Percentiles rank a stretch among this genome's conserved stretches.
Conservation (phyloP, 805 yeast genomes). For the Suhomyces sp. region DNA sequence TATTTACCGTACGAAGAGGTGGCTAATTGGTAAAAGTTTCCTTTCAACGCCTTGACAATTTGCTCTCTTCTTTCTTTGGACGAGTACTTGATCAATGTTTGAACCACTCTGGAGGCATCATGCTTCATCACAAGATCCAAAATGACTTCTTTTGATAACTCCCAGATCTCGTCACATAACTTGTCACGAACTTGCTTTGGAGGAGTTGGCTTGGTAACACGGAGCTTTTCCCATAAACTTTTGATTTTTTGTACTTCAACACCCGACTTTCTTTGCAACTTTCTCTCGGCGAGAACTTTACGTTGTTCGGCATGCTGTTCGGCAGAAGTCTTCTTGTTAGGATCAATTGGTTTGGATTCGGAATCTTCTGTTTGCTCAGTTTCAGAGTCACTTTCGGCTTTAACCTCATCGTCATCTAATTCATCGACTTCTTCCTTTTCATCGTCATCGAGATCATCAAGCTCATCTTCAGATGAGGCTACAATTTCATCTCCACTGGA, state of each 20-base stretch:
- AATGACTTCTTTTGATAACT: slow-evolving; percentile 68
- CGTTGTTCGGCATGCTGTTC: slow-evolving; percentile 84
- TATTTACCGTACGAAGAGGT: slow-evolving; percentile 94
- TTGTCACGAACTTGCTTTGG: slow-evolving; percentile 75
- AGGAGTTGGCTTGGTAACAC: slow-evolving; percentile 80
- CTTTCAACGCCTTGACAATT: slow-evolving; percentile 67
- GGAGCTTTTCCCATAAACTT: slow-evolving; percentile 82
- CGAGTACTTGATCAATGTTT: slow-evolving; percentile 85
- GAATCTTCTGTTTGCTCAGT: slow-evolving; percentile 17
- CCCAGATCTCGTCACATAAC: slow-evolving; percentile 83
- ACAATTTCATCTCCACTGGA: slow-evolving; percentile 26
- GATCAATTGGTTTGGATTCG: slow-evolving; percentile 24
- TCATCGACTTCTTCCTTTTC: slow-evolving; percentile 12
- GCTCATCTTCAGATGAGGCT: slow-evolving; percentile 23
- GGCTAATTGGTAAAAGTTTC: slow-evolving; percentile 76
- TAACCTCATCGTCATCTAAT: slow-evolving; percentile 22
- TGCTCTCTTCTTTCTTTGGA: slow-evolving; percentile 73
- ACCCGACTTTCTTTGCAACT: slow-evolving; percentile 85
- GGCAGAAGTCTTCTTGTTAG: slow-evolving; percentile 50
- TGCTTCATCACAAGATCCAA: slow-evolving; percentile 89
- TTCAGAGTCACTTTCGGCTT: slow-evolving; percentile 21
- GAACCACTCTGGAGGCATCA: slow-evolving; percentile 95
- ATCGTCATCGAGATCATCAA: slow-evolving; percentile 18
- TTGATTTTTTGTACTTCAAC: slow-evolving; percentile 80
- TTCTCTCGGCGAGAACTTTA: slow-evolving; percentile 74